These are phyloP conservation scores for Colletotrichum sp. DNA, from an alignment of 2,329 filamentous ascomycete genomes.

Conservation along the genomic window DNA sequence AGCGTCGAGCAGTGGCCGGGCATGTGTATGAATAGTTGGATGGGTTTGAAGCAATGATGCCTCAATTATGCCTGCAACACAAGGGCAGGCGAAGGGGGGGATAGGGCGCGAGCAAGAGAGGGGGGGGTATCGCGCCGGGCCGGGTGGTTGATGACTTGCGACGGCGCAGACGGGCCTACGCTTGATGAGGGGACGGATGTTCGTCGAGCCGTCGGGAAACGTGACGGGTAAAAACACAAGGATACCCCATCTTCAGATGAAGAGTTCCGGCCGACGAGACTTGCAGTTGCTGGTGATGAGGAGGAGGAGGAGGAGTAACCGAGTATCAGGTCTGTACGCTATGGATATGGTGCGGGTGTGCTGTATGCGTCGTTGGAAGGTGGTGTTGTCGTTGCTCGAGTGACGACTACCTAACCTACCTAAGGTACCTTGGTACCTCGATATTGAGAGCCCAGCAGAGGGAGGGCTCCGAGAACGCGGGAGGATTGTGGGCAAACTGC, in stretches of 20 bases:
- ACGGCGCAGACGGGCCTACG: not conserved
- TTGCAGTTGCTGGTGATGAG: not conserved
- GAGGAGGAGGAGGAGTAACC: not conserved
- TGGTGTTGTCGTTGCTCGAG: not conserved
- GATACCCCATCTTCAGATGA: not conserved
- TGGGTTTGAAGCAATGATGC: no score
- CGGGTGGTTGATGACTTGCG: not conserved
- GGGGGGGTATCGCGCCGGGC: not conserved
- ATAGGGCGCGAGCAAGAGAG: not conserved
- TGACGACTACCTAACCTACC: not conserved
- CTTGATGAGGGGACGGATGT: not conserved
- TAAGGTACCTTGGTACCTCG: not conserved
- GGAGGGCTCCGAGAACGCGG: not conserved
- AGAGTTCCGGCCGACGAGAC: not conserved
- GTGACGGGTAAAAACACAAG: not conserved
- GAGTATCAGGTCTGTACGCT: not conserved
- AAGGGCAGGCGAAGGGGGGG: no score
- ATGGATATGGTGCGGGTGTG: no score
- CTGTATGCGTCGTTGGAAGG: not conserved
- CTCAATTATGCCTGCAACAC: no score
- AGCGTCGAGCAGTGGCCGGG: no score
- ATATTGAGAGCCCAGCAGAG: not conserved
- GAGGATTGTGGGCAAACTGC: not conserved
- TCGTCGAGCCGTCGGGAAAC: not conserved
- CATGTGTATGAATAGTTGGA: no score